phyloP scores from a whole-genome alignment of 179 eudicot genomes.

The Actinidia chinensis region DNA sequence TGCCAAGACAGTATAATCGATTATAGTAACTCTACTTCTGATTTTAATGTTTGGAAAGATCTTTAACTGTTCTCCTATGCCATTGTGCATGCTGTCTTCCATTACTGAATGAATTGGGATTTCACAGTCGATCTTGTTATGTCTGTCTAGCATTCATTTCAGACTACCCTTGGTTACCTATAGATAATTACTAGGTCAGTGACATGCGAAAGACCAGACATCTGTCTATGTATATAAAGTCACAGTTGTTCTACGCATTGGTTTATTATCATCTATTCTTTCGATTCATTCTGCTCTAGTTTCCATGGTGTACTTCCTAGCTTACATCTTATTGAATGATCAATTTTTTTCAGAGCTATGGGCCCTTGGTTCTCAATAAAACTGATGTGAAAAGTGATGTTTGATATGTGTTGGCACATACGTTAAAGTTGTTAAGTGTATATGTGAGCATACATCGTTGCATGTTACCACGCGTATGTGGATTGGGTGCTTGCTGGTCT shows the following conservation, averaged over 20 bases:
- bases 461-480: not conserved
- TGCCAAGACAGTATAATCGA: slow-evolving; percentile 71
- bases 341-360: not conserved
- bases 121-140: not conserved
- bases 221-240: not conserved
- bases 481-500: too few relatives aligned
- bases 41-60: slow-evolving; percentile 81
- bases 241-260: not conserved
- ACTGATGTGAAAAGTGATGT: not conserved
- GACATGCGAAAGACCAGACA: not conserved
- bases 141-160: not conserved
- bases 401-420: not conserved
- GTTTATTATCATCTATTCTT: not conserved
- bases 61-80: slow-evolving; percentile 31
- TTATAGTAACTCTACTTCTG: slow-evolving; percentile 56
- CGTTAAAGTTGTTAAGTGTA: not conserved
- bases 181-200: not conserved
- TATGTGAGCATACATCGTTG: not conserved
- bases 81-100: not conserved
- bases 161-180: not conserved
- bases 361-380: not conserved
- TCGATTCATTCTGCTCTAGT: too few relatives aligned
- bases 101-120: not conserved
- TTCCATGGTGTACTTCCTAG: too few relatives aligned
- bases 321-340: not conserved